phyloP scores from a whole-genome alignment of 2,329 filamentous ascomycete species.

The Albifimbria verrucaria region DNA sequence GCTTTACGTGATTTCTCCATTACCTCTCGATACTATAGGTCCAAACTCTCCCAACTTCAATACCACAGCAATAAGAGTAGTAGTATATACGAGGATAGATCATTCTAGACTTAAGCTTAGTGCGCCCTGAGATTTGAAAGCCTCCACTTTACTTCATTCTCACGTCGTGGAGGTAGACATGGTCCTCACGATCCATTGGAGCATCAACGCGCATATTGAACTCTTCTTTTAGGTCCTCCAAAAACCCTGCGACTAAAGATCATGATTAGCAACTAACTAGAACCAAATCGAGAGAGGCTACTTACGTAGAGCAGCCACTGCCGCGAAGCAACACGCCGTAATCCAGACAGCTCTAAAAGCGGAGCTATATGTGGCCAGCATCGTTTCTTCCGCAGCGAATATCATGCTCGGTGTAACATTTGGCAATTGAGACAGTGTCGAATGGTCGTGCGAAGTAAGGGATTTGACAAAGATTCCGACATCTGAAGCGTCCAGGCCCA shows the following conservation, averaged over 20 bases:
- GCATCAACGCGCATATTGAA: slow-evolving; percentile 35
- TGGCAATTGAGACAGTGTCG: slow-evolving; percentile 20
- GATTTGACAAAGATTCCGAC: slow-evolving; percentile 22
- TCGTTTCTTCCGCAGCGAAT: slow-evolving; percentile 17
- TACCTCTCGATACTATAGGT: too few relatives aligned
- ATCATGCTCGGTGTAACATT: slow-evolving; percentile 26
- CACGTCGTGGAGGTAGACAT: not conserved
- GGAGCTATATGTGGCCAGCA: slow-evolving; percentile 22
- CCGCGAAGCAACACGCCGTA: slow-evolving; percentile 23
- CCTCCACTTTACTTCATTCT: not conserved
- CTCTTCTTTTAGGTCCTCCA: slow-evolving; percentile 30
- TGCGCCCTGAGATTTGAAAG: too few relatives aligned
- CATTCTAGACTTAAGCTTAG: too few relatives aligned
- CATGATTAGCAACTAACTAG: too few relatives aligned
- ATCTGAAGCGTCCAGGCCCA: slow-evolving; percentile 20
- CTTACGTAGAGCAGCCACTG: slow-evolving; percentile 16
- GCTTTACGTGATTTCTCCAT: too few relatives aligned
- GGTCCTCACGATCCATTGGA: slow-evolving; percentile 29
- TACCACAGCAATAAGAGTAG: too few relatives aligned
- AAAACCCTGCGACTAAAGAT: slow-evolving; percentile 4
- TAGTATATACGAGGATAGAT: too few relatives aligned
- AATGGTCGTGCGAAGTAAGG: slow-evolving; percentile 19
- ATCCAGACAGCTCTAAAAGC: slow-evolving; percentile 31
- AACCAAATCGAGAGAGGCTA: too few relatives aligned
- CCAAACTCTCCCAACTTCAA: too few relatives aligned